These are phyloP conservation scores for Ganoderma leucocontextum DNA, from an alignment of 1,284 basidiomycete species.

Conservation along the genomic window DNA sequence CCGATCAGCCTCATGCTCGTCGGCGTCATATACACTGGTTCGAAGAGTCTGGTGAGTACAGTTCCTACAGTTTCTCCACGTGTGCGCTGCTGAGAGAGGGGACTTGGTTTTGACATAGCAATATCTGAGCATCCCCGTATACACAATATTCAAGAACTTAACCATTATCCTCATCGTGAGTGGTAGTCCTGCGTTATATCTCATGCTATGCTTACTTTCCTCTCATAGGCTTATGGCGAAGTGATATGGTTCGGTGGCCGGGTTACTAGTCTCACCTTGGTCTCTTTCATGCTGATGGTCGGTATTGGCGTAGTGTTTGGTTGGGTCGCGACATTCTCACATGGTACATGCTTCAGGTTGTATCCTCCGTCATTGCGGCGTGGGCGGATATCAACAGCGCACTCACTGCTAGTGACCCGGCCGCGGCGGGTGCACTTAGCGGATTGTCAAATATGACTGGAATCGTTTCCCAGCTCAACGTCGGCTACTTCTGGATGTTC, in stretches of 20 bases:
- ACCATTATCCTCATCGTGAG: slow-evolving; percentile 97
- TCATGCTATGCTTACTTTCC: neutral
- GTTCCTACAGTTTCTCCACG: neutral
- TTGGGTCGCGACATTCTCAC: neutral
- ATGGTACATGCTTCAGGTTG: slow-evolving; percentile 58
- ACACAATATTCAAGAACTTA: slow-evolving; percentile 99
- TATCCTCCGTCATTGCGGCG: slow-evolving; percentile 96
- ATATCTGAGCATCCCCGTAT: slow-evolving; percentile 92
- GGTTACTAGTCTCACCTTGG: slow-evolving; percentile 88
- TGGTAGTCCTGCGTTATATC: neutral
- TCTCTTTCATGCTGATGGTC: slow-evolving; percentile 95
- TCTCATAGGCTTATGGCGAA: slow-evolving; percentile 89
- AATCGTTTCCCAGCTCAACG: slow-evolving; percentile 68
- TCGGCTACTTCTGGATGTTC: slow-evolving; percentile 97
- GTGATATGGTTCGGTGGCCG: slow-evolving; percentile 96
- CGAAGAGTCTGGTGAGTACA: slow-evolving; percentile 88
- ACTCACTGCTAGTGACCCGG: slow-evolving; percentile 52
- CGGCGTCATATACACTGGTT: slow-evolving; percentile 97
- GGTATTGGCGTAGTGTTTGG: slow-evolving; percentile 19
- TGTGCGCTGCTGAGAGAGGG: neutral
- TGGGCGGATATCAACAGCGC: slow-evolving; percentile 85
- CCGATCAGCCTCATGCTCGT: slow-evolving; percentile 95
- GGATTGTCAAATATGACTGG: slow-evolving; percentile 56
- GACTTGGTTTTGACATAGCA: slow-evolving; percentile 61
- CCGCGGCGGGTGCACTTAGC: slow-evolving; percentile 48